Percentiles rank a stretch among this genome's conserved stretches.
phyloP scores from a whole-genome alignment of 106 monocot species.

The Acanthochlamys bracteata region DNA sequence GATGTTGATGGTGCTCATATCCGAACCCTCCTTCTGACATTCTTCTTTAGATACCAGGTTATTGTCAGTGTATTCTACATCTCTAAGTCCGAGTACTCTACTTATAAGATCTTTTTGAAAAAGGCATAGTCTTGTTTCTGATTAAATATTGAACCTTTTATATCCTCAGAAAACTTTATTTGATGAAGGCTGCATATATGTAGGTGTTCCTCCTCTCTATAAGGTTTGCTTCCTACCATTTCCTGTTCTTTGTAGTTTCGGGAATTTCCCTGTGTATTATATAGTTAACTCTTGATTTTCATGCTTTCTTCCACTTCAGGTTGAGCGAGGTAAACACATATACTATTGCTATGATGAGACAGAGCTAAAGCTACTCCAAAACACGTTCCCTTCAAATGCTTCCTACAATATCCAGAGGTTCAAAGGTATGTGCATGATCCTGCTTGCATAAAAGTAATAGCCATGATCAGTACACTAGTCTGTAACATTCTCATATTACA shows the following conservation, averaged over 20 bases:
- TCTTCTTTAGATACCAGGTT: constrained; percentile 99
- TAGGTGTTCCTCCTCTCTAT: constrained; percentile 94
- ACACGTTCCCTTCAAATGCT: constrained; percentile 81
- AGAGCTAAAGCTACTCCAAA: constrained; percentile 57
- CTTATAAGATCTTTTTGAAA: background rate
- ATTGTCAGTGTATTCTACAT: background rate
- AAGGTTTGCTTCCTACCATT: constrained; percentile 34
- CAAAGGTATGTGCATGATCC: constrained; percentile 47
- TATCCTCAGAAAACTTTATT: constrained; percentile 80
- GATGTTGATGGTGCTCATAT: constrained; percentile 99
- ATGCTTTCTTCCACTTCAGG: constrained; percentile 26
- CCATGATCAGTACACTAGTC: background rate
- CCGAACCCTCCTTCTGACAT: constrained; percentile 89
- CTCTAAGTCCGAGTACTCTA: background rate
- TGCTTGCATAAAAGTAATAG: background rate
- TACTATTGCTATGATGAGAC: constrained; percentile 93
- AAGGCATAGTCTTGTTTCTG: background rate
- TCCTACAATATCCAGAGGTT: constrained; percentile 89
- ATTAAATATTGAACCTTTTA: background rate
- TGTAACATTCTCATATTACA: background rate
- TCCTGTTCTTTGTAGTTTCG: background rate
- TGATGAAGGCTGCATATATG: constrained; percentile 97
- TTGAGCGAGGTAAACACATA: constrained; percentile 80
- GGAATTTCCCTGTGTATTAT: background rate
- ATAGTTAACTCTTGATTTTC: background rate